phyloP scores from a whole-genome alignment of 129 eudicot genomes.

The Pseudognaphalium luteoalbum region DNA sequence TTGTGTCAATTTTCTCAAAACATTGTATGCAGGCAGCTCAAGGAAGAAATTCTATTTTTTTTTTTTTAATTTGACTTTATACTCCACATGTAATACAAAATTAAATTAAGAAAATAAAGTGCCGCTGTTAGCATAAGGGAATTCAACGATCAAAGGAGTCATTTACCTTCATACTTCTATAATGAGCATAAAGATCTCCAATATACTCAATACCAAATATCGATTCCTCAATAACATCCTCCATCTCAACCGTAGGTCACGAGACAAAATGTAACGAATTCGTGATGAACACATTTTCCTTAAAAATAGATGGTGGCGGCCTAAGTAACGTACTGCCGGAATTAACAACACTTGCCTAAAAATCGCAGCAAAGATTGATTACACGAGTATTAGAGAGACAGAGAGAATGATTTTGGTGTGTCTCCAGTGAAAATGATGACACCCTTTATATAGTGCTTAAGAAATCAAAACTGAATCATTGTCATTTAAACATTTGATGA shows the following conservation, averaged over 20 bases:
- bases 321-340: neutral
- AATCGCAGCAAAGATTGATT: too few species aligned
- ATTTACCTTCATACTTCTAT: conserved; percentile 46
- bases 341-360: neutral
- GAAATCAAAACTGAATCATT: neutral
- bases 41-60: neutral
- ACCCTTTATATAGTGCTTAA: neutral
- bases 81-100: neutral
- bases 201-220: conserved; percentile 71
- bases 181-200: conserved; percentile 63
- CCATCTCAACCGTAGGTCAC: conserved; percentile 51
- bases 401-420: neutral
- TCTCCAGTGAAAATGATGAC: neutral
- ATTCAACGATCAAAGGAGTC: neutral
- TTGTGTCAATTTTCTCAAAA: too few species aligned
- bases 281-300: neutral
- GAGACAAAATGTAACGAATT: neutral
- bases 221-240: conserved; percentile 65
- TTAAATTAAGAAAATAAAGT: neutral
- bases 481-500: neutral
- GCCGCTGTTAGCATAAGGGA: neutral
- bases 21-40: neutral
- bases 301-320: neutral
- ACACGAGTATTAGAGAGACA: neutral
- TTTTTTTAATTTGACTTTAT: neutral